Evolutionary conservation across 352 stramenopile genomes (phyloP).

Genomic region (Globisporangium acanthophoron): DNA sequence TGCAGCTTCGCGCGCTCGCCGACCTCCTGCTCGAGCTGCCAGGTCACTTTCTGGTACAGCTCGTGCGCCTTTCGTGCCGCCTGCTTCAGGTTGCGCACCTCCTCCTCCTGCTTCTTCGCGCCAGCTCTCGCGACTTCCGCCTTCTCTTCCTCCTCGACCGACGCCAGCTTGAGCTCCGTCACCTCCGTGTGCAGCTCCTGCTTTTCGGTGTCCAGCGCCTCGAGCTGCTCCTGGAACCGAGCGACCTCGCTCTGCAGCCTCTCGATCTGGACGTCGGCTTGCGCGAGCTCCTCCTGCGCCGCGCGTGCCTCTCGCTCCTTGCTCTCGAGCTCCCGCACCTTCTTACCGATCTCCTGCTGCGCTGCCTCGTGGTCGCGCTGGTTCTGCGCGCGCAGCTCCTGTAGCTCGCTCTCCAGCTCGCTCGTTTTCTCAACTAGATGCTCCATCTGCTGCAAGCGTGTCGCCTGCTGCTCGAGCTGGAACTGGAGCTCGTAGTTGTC

Average conservation of each 20-base stretch:
- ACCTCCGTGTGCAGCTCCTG: conserved; percentile 25
- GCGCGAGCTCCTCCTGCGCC: conserved; percentile 24
- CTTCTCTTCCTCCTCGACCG: conserved; percentile 48
- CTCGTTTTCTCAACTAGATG: conserved; percentile 22
- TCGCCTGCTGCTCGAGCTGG: conserved; percentile 51
- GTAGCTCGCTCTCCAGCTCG: conserved; percentile 40
- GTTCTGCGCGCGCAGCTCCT: neutral
- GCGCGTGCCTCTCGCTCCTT: conserved; percentile 21
- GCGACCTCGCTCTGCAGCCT: conserved; percentile 20
- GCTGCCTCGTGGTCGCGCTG: neutral
- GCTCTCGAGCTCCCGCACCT: conserved; percentile 10
- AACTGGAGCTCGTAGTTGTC: conserved; percentile 74
- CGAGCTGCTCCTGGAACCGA: conserved; percentile 12
- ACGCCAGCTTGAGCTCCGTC: conserved; percentile 24
- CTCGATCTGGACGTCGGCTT: conserved; percentile 22
- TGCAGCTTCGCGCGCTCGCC: conserved; percentile 38
- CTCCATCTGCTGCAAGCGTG: conserved; percentile 43
- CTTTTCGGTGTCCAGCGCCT: conserved; percentile 31
- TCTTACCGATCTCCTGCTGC: neutral
- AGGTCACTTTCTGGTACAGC: conserved; percentile 45
- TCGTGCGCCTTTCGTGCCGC: conserved; percentile 53
- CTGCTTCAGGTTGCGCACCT: conserved; percentile 53
- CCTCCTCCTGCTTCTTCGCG: conserved; percentile 40
- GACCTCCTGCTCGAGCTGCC: conserved; percentile 52
- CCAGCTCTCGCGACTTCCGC: conserved; percentile 30